phyloP scores from a whole-genome alignment of 352 stramenopile species.

The Phytopythium delawarense region DNA sequence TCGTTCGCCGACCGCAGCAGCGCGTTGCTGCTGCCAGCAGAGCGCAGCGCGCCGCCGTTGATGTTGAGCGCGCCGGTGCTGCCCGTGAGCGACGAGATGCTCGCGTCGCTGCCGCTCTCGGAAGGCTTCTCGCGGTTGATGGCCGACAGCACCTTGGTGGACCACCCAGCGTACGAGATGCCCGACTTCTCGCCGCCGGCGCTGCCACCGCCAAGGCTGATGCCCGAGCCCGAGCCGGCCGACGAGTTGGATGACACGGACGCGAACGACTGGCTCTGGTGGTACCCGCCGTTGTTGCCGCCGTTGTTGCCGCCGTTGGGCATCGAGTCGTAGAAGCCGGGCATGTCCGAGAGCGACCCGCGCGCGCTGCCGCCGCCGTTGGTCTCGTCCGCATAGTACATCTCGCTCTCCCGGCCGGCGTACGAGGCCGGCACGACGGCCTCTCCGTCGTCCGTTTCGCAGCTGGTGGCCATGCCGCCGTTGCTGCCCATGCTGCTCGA shows the following conservation, averaged over 20 bases:
- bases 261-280: constrained; percentile 35
- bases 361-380: constrained; percentile 13
- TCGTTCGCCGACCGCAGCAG: constrained; percentile 11
- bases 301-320: neutral
- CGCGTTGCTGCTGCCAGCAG: constrained; percentile 7
- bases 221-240: constrained; percentile 19
- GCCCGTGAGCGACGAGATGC: constrained; percentile 20
- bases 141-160: constrained; percentile 47
- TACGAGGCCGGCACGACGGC: constrained; percentile 18
- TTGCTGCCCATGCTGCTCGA: constrained; percentile 7
- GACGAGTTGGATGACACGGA: constrained; percentile 35
- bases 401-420: constrained; percentile 25
- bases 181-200: constrained; percentile 24
- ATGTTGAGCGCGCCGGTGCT: constrained; percentile 21
- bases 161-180: constrained; percentile 56
- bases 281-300: constrained; percentile 1
- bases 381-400: constrained; percentile 17
- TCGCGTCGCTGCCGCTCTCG: constrained; percentile 24
- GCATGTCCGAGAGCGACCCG: constrained; percentile 26
- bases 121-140: constrained; percentile 37
- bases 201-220: neutral
- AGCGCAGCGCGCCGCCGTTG: constrained; percentile 7
- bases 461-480: constrained; percentile 10
- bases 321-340: constrained; percentile 9
- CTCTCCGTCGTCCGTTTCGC: constrained; percentile 13